Conservation (phyloP, 2,329 filamentous ascomycete genomes). For the Colletotrichum kahawae region DNA sequence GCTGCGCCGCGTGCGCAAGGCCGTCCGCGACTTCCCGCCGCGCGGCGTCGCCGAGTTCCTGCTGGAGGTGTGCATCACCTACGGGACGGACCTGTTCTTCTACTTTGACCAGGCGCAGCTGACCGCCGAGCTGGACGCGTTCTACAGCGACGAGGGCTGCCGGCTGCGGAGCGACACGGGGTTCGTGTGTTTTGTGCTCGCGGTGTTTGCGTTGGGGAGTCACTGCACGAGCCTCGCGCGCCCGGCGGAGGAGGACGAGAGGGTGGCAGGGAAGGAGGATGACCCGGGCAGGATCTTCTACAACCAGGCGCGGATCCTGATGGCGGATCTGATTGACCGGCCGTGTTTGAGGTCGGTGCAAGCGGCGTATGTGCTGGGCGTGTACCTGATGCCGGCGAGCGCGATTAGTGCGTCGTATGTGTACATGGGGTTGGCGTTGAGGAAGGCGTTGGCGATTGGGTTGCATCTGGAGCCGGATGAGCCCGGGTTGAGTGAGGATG, state of each 20-base stretch:
- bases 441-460: constrained; percentile 32
- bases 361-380: constrained; percentile 35
- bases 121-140: constrained; percentile 26
- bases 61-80: constrained; percentile 31
- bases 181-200: constrained; percentile 31
- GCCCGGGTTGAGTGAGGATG: constrained; percentile 22
- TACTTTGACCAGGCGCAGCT: constrained; percentile 34
- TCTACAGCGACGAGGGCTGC: constrained; percentile 27
- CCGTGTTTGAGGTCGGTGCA: constrained; percentile 36
- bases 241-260: constrained; percentile 25
- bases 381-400: constrained; percentile 38
- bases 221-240: constrained; percentile 37
- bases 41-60: constrained; percentile 32
- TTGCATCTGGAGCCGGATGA: constrained; percentile 32
- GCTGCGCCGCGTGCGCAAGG: constrained; percentile 24
- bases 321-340: constrained; percentile 38
- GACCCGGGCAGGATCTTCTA: constrained; percentile 37
- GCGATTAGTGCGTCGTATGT: constrained; percentile 37
- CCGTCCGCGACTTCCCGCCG: constrained; percentile 30
- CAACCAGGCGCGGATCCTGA: constrained; percentile 30
- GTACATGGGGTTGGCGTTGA: constrained; percentile 33
- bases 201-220: constrained; percentile 34
- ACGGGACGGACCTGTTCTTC: constrained; percentile 32
- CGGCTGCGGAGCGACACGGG: constrained; percentile 25
- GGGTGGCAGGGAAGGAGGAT: background rate